Evolutionary conservation across 148 eudicot species (phyloP).

Genomic region (Chenopodium suecicum): DNA sequence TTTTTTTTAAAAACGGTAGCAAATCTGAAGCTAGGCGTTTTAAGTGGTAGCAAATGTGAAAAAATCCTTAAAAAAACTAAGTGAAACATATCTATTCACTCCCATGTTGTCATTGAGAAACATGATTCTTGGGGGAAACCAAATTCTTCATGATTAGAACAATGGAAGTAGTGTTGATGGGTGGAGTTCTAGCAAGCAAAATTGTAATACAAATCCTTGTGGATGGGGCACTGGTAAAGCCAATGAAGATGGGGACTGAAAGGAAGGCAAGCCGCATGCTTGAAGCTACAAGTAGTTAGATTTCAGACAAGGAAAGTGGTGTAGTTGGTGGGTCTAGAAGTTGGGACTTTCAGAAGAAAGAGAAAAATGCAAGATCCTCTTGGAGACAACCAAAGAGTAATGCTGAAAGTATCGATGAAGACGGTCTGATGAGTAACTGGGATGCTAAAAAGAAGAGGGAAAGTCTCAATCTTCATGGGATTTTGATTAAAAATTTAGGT

Average conservation of each 20-base stretch:
- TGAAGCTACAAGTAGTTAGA: neutral
- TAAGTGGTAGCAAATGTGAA: too few species aligned
- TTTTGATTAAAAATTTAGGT: too few species aligned
- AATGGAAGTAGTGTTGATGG: neutral
- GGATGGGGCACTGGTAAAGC: neutral
- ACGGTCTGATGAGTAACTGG: neutral
- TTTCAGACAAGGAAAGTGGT: neutral
- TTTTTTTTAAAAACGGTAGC: too few species aligned
- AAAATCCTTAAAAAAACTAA: too few species aligned
- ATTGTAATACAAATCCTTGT: neutral
- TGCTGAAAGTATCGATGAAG: neutral
- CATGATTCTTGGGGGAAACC: too few species aligned
- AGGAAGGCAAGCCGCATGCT: neutral
- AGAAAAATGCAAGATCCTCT: too few species aligned
- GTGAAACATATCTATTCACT: too few species aligned
- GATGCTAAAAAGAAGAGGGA: neutral
- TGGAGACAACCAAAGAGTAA: too few species aligned
- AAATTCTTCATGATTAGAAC: neutral
- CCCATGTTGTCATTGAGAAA: too few species aligned
- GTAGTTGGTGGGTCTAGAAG: too few species aligned
- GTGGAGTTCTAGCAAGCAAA: slow-evolving; percentile 3
- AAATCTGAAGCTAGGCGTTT: too few species aligned
- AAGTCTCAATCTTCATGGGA: neutral
- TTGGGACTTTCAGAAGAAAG: too few species aligned
- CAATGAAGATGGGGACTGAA: neutral